phyloP scores from a whole-genome alignment of 352 stramenopile species.

The Phytophthora niederhauseri region DNA sequence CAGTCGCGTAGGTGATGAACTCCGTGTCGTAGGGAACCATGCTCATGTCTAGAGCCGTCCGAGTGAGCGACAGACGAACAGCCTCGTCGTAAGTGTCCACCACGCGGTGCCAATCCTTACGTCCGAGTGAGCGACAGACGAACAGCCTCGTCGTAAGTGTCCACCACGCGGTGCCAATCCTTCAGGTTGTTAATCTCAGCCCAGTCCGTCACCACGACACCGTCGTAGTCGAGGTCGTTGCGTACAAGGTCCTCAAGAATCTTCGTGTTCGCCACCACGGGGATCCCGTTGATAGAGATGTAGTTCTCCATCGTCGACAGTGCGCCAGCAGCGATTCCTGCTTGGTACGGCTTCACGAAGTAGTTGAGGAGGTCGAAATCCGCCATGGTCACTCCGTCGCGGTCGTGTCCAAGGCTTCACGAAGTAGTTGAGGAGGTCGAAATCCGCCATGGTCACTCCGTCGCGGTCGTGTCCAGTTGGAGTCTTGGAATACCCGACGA shows the following conservation, averaged over 20 bases:
- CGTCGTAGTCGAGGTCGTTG: constrained; percentile 78
- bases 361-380: constrained; percentile 85
- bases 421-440: constrained; percentile 86
- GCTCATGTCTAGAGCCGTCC: constrained; percentile 91
- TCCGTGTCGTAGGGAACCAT: constrained; percentile 73
- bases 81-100: constrained; percentile 56
- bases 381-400: constrained; percentile 66
- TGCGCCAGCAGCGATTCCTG: constrained; percentile 68
- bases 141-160: constrained; percentile 58
- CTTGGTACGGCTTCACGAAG: constrained; percentile 80
- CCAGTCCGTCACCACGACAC: constrained; percentile 92
- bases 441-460: constrained; percentile 68
- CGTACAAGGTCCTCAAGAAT: constrained; percentile 86
- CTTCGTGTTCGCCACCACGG: constrained; percentile 81
- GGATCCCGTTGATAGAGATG: constrained; percentile 91
- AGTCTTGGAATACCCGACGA: constrained; percentile 86
- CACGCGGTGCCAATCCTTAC: constrained; percentile 59
- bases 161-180: constrained; percentile 58
- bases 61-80: constrained; percentile 62
- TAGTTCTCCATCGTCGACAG: constrained; percentile 94
- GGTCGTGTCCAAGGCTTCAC: constrained; percentile 82
- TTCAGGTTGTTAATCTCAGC: constrained; percentile 91
- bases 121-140: constrained; percentile 71
- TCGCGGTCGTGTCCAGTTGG: constrained; percentile 83
- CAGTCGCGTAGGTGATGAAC: constrained; percentile 56